Evolutionary conservation across 2,329 filamentous ascomycete species (phyloP), one percentile per base, ranked within the genome.

Genomic region (Venturia oleaginea): DNA sequence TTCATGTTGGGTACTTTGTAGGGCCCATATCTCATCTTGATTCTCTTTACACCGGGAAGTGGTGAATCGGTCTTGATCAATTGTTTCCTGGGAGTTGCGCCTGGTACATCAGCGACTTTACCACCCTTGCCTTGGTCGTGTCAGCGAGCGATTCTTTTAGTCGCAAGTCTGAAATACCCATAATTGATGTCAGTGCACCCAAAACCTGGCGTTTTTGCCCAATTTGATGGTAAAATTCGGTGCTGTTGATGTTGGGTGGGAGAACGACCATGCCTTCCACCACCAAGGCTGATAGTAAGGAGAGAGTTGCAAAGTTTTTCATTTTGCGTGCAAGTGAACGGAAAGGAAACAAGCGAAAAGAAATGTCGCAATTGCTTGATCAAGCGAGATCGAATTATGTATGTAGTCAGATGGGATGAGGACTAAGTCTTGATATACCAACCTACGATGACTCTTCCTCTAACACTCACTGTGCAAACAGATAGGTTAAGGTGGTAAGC

Each of bases 21-120:
- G 10, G 63, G 63, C 5, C 63, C 63, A 34, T 64, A 63, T 30
- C 63, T 61, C 55, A 64, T 51, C 37, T 64, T 64, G 59, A 64
- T 38, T 11, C 22, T 13, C 40, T 63, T 63, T 19, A 37, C 22
- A 51, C 42, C 42, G 6, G 63, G 27, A 22, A 62, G 6, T 22
- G 2, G 17, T 6, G 61, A 46, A 15, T 30, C 34, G 22, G 61
- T 22, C 24, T 46, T n/a, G 30, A 27, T 51, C 38, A 27, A 34
- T 22, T 48, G 22, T 37, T 37, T 46, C 22, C 43, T 19, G 10
- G 61, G 61, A n/a, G 61, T 40, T 13, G 61, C 37, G 22, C 61
- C 61, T 7, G 61, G 22, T 17, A n/a, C 13, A n/a, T 46, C 38
- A 2, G 37, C 38, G 6, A 62, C 61, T 38, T 62, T 62, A 24